These are phyloP conservation scores for Vaccinium macrocarpon DNA, from an alignment of 148 eudicot genomes.

Conservation along the genomic window DNA sequence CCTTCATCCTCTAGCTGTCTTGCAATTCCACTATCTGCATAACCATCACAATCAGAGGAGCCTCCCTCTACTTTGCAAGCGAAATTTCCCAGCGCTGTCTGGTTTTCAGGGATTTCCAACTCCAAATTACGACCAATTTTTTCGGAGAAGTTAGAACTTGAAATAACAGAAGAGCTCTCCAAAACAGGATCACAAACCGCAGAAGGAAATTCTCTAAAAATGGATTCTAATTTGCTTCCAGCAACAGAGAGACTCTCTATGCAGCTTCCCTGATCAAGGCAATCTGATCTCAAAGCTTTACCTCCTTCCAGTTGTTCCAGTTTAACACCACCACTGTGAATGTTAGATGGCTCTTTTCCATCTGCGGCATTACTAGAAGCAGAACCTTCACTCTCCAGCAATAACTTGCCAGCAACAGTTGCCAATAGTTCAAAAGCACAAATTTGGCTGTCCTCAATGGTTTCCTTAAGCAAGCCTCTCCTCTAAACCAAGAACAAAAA, in stretches of 20 bases:
- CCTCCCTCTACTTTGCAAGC: slow-evolving; percentile 35
- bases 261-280: slow-evolving; percentile 81
- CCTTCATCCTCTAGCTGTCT: slow-evolving; percentile 33
- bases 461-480: slow-evolving; percentile 47
- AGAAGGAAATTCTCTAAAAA: slow-evolving; percentile 31
- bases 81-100: slow-evolving; percentile 26
- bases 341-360: slow-evolving; percentile 36
- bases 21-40: slow-evolving; percentile 37
- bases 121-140: slow-evolving; percentile 45
- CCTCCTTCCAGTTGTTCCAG: slow-evolving; percentile 38
- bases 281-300: slow-evolving; percentile 44
- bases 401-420: slow-evolving; percentile 88
- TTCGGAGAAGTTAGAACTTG: slow-evolving; percentile 40
- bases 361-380: slow-evolving; percentile 72
- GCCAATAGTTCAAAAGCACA: slow-evolving; percentile 93
- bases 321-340: slow-evolving; percentile 33
- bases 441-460: slow-evolving; percentile 41
- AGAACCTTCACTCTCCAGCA: slow-evolving; percentile 89
- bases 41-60: slow-evolving; percentile 34
- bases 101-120: slow-evolving; percentile 28
- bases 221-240: slow-evolving; percentile 33
- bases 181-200: slow-evolving; percentile 32
- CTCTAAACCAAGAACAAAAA: slow-evolving; percentile 38
- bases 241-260: slow-evolving; percentile 63
- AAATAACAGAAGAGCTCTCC: slow-evolving; percentile 42